Conservation (phyloP, 1,139 yeast species). For the Hemisphaericaspora subhashii region DNA sequence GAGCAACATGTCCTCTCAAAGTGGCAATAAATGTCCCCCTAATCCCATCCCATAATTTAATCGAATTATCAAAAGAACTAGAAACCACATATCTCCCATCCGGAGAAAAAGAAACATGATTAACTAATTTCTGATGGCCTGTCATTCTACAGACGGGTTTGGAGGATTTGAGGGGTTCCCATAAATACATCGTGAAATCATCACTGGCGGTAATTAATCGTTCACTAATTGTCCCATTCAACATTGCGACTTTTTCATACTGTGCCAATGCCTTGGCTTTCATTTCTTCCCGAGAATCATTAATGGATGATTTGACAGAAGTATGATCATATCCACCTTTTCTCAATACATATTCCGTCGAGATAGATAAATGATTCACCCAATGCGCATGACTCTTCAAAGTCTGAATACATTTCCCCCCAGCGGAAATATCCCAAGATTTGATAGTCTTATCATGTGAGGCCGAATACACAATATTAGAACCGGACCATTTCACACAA, state of each 20-base stretch:
- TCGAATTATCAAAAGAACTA: slow-evolving; percentile 92
- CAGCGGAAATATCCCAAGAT: slow-evolving; percentile 80
- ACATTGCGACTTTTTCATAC: slow-evolving; percentile 76
- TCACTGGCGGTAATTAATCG: slow-evolving; percentile 93
- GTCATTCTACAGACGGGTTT: slow-evolving; percentile 93
- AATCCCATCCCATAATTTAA: slow-evolving; percentile 94
- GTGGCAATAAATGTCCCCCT: slow-evolving; percentile 89
- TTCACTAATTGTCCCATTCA: slow-evolving; percentile 70
- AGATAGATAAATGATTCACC: slow-evolving; percentile 91
- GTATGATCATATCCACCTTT: slow-evolving; percentile 50
- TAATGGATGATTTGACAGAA: slow-evolving; percentile 20
- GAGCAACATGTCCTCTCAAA: slow-evolving; percentile 95
- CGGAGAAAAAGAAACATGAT: slow-evolving; percentile 94
- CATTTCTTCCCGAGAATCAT: slow-evolving; percentile 30
- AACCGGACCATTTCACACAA: slow-evolving; percentile 96
- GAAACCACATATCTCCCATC: slow-evolving; percentile 91
- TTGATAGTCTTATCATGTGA: slow-evolving; percentile 94
- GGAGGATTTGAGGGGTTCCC: slow-evolving; percentile 83
- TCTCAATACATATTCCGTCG: slow-evolving; percentile 86
- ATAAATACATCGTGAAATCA: slow-evolving; percentile 95
- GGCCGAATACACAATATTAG: slow-evolving; percentile 79
- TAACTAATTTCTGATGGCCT: slow-evolving; percentile 95
- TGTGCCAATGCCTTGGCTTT: slow-evolving; percentile 41
- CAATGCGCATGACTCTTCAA: slow-evolving; percentile 94
- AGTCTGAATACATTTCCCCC: slow-evolving; percentile 77